Evolutionary conservation across 2,329 filamentous ascomycete genomes (phyloP).

Genomic region (Epichloe gansuensis): DNA sequence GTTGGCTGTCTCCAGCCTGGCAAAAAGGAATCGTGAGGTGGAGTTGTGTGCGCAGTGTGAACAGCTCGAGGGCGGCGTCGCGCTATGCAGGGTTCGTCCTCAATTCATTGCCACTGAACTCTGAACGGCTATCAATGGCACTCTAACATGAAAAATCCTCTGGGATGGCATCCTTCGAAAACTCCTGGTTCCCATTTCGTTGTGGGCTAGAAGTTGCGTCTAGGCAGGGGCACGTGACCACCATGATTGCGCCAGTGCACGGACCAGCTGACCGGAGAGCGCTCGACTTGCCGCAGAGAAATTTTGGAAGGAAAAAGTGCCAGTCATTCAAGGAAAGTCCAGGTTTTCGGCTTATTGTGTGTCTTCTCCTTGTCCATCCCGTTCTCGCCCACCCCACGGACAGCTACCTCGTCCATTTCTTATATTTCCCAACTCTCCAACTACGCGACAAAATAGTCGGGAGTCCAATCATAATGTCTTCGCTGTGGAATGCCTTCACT

Average conservation of each 20-base stretch:
- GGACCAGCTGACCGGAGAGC: slow-evolving; percentile 1
- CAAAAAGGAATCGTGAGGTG: no score
- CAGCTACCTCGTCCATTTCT: slow-evolving; percentile 5
- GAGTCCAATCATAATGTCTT: slow-evolving; percentile 32
- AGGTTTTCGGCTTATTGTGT: slow-evolving; percentile 7
- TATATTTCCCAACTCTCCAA: not conserved
- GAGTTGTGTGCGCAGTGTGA: no score
- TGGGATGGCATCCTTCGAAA: not conserved
- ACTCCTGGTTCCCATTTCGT: no score
- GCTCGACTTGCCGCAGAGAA: slow-evolving; percentile 5
- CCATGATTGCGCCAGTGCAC: not conserved
- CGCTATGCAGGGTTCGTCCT: no score
- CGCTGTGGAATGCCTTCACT: slow-evolving; percentile 51
- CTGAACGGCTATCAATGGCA: no score
- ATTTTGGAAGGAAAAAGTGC: slow-evolving; percentile 3
- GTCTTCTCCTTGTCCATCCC: slow-evolving; percentile 6
- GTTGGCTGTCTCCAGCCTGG: no score
- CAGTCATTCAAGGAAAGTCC: not conserved
- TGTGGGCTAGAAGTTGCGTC: no score
- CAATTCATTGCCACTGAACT: no score
- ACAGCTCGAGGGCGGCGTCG: no score
- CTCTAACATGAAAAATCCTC: no score
- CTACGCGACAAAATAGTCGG: not conserved
- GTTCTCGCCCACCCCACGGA: slow-evolving; percentile 5
- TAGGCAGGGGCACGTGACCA: no score